A percentile compares a stretch with the other conserved stretches of the same genome.
These are phyloP conservation scores for Diplodia mutila DNA, from an alignment of 2,329 filamentous ascomycete genomes.

Conservation along the genomic window DNA sequence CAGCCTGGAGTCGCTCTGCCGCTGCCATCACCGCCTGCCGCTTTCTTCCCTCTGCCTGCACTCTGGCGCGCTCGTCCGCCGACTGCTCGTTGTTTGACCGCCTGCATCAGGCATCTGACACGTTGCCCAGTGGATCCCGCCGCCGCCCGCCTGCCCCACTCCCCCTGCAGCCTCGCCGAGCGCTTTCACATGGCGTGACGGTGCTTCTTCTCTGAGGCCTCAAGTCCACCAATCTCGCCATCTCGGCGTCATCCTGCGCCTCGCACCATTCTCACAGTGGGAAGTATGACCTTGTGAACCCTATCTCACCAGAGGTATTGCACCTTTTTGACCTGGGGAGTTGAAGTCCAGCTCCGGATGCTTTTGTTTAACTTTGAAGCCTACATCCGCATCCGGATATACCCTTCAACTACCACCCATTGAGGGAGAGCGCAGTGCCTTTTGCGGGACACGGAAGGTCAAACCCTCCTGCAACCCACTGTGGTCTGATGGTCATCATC, in stretches of 20 bases:
- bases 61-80: neutral
- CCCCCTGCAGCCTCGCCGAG: slow-evolving; percentile 2
- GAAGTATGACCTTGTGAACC: neutral
- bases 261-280: neutral
- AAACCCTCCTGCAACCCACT: neutral
- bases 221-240: neutral
- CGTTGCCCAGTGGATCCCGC: slow-evolving; percentile 10
- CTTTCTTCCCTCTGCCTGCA: neutral
- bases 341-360: neutral
- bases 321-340: neutral
- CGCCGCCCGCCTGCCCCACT: slow-evolving; percentile 7
- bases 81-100: neutral
- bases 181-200: slow-evolving; percentile 17
- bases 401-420: neutral
- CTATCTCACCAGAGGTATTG: neutral
- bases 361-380: too few relatives aligned
- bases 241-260: neutral
- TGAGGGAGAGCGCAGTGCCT: neutral
- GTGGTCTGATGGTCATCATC: neutral
- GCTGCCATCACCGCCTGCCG: neutral
- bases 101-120: slow-evolving; percentile 2
- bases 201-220: neutral
- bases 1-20: neutral
- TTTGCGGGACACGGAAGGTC: neutral
- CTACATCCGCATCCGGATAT: neutral